These are phyloP conservation scores for Venturia pyrina DNA, from an alignment of 2,329 filamentous ascomycete species.

Conservation along the genomic window DNA sequence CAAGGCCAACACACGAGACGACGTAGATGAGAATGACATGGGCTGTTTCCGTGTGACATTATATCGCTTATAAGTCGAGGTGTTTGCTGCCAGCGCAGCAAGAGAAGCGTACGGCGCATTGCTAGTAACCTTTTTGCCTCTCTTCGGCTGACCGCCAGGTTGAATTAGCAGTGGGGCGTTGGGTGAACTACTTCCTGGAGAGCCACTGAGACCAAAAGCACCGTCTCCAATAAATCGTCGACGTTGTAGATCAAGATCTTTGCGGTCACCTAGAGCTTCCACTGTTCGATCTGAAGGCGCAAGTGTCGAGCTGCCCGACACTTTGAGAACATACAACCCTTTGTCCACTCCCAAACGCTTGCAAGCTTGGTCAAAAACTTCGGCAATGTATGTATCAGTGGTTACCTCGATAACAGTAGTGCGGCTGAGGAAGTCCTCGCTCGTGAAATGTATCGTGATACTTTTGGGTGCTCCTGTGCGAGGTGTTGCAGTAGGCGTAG, in stretches of 20 bases:
- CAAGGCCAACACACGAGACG: slow-evolving; percentile 66
- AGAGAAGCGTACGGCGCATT: slow-evolving; percentile 48
- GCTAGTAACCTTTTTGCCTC: slow-evolving; percentile 45
- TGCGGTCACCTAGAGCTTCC: slow-evolving; percentile 64
- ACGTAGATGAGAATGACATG: slow-evolving; percentile 67
- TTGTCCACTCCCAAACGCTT: slow-evolving; percentile 70
- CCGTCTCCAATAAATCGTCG: slow-evolving; percentile 68
- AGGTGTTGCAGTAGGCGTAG: slow-evolving; percentile 36
- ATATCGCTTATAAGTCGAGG: slow-evolving; percentile 57
- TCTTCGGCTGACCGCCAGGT: slow-evolving; percentile 38
- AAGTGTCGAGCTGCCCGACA: slow-evolving; percentile 63
- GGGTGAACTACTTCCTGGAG: slow-evolving; percentile 59
- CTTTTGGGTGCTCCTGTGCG: slow-evolving; percentile 62
- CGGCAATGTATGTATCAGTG: slow-evolving; percentile 72
- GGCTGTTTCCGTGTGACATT: slow-evolving; percentile 73
- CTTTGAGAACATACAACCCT: slow-evolving; percentile 66
- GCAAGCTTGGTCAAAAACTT: slow-evolving; percentile 70
- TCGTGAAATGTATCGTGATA: slow-evolving; percentile 61
- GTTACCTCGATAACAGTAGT: slow-evolving; percentile 66
- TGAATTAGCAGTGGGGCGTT: slow-evolving; percentile 52
- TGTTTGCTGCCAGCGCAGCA: slow-evolving; percentile 29
- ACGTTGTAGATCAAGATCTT: slow-evolving; percentile 65
- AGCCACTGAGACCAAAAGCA: slow-evolving; percentile 58
- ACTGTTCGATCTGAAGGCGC: slow-evolving; percentile 70
- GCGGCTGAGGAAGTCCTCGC: slow-evolving; percentile 58